Conservation (phyloP, 2,329 filamentous ascomycete genomes). For the Pestalotiopsis sp. region DNA sequence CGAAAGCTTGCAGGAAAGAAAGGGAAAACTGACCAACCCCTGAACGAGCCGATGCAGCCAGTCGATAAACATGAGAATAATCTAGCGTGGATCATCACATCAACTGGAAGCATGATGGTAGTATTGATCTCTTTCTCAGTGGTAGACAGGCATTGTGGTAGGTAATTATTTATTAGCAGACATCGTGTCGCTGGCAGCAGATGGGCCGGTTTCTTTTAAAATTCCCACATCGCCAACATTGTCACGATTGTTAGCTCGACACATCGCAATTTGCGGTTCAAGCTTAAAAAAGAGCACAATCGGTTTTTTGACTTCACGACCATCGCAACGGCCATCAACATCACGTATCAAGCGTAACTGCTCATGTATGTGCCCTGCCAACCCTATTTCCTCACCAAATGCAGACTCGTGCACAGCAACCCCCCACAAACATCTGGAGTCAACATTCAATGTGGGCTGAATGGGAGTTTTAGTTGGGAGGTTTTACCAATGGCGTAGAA, state of each 20-base stretch:
- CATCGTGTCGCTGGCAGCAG: background rate
- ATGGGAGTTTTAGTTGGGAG: background rate
- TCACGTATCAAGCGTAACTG: background rate
- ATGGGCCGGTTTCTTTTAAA: background rate
- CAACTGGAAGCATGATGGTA: background rate
- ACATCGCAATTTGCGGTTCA: background rate
- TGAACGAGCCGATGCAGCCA: background rate
- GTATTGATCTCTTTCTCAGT: background rate
- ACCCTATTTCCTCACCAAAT: background rate
- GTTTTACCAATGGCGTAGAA: background rate
- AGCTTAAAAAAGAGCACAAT: background rate
- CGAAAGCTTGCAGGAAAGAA: background rate
- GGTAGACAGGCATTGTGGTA: background rate
- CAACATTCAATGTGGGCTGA: background rate
- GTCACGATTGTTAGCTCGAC: background rate
- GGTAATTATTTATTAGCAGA: background rate
- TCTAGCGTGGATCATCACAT: background rate
- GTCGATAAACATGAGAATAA: background rate
- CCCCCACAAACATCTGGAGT: background rate
- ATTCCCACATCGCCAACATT: background rate
- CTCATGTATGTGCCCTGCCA: background rate
- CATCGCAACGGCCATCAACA: background rate
- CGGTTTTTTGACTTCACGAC: background rate
- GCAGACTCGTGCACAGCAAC: background rate
- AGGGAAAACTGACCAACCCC: background rate